Conservation (phyloP, 805 yeast genomes). For the Sugiyamaella smithiae region DNA sequence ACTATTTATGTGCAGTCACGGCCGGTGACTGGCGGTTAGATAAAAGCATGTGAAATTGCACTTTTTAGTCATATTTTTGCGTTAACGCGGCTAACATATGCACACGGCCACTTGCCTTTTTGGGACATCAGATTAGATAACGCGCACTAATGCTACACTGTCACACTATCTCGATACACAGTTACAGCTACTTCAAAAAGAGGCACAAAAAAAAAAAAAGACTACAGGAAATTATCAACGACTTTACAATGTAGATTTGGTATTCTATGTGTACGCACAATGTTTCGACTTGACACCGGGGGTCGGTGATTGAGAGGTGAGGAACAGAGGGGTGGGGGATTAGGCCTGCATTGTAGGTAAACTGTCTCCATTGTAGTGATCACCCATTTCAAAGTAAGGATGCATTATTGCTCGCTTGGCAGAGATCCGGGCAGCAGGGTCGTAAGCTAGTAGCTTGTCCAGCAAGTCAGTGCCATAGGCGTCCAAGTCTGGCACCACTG, state of each 20-base stretch:
- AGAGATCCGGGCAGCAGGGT: conserved; percentile 89
- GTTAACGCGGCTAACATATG: neutral
- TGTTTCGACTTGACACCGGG: no score
- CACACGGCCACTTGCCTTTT: neutral
- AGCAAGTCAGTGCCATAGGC: conserved; percentile 79
- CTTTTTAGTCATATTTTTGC: neutral
- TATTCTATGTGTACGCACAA: no score
- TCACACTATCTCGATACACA: neutral
- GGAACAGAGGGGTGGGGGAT: no score
- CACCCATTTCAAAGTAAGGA: conserved; percentile 58
- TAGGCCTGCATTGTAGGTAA: no score
- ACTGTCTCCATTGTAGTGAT: no score
- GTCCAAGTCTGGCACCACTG: conserved; percentile 75
- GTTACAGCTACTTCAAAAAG: no score
- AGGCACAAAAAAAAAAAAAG: no score
- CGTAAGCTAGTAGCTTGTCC: conserved; percentile 73
- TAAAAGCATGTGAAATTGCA: neutral
- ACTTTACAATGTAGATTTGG: neutral
- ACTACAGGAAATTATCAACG: neutral
- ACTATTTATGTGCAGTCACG: neutral
- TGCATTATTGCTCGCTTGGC: conserved; percentile 91
- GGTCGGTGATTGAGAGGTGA: no score
- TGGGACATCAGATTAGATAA: neutral
- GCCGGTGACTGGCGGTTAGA: neutral
- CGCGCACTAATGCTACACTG: no score